Evolutionary conservation across 495 filamentous ascomycete genomes (phyloP).

Genomic region (Lepraria neglecta): DNA sequence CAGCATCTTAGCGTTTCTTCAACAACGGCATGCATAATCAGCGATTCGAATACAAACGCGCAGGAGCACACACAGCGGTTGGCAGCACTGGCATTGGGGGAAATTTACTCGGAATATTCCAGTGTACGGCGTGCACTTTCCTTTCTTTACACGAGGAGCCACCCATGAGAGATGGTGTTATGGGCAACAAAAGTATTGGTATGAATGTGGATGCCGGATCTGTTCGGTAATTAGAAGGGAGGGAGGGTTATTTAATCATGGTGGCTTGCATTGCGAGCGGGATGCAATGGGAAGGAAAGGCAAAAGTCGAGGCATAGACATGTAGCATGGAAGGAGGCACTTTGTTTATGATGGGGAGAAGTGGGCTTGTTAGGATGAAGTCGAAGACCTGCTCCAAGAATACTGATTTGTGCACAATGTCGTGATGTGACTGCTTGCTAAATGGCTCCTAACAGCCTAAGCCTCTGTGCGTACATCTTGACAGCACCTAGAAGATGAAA

Average conservation of each 20-base stretch:
- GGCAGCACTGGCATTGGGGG: background rate
- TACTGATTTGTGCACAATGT: too few relatives aligned
- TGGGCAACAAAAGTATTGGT: slow-evolving; percentile 18
- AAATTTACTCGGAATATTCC: background rate
- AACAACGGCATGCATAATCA: slow-evolving; percentile 4
- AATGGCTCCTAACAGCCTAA: too few relatives aligned
- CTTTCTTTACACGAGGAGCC: background rate
- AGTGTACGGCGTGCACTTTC: slow-evolving; percentile 4
- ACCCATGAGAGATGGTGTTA: slow-evolving; percentile 19
- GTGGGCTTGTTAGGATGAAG: background rate
- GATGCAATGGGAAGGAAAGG: background rate
- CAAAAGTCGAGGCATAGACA: slow-evolving; percentile 6
- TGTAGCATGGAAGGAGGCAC: slow-evolving; percentile 19
- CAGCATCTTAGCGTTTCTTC: slow-evolving; percentile 21
- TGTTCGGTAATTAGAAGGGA: slow-evolving; percentile 10
- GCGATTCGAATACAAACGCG: slow-evolving; percentile 11
- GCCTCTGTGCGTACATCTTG: too few relatives aligned
- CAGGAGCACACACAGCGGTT: background rate
- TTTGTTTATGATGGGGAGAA: slow-evolving; percentile 41
- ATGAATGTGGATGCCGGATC: slow-evolving; percentile 7
- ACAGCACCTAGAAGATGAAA: too few relatives aligned
- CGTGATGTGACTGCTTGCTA: too few relatives aligned
- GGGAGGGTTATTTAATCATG: slow-evolving; percentile 6
- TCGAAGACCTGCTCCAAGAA: background rate
- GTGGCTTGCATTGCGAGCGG: slow-evolving; percentile 13